A percentile compares a stretch with the other conserved stretches of the same genome.
phyloP scores from a whole-genome alignment of 2,329 filamentous ascomycete species.

The Epichloe scottii region DNA sequence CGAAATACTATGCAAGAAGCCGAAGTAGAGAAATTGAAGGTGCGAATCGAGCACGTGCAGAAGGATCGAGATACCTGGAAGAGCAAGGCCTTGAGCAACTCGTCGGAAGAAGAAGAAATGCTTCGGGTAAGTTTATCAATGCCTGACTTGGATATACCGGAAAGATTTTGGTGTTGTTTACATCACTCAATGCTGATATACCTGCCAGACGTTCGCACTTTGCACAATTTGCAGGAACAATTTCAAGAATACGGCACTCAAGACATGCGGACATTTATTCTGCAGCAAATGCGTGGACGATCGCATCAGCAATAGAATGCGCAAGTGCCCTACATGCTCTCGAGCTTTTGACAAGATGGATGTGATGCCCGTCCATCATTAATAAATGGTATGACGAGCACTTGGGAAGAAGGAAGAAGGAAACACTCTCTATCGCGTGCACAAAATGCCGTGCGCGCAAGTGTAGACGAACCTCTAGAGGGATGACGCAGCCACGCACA shows the following conservation, averaged over 20 bases:
- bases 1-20: constrained; percentile 51
- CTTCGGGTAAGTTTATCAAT: constrained; percentile 55
- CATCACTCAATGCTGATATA: constrained; percentile 12
- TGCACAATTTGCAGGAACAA: constrained; percentile 88
- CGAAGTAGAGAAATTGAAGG: constrained; percentile 69
- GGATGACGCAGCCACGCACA: neutral
- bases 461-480: neutral
- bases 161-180: neutral
- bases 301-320: constrained; percentile 74
- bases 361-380: constrained; percentile 59
- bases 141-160: too few relatives aligned
- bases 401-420: neutral
- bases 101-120: constrained; percentile 71
- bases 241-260: constrained; percentile 88
- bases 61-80: constrained; percentile 83
- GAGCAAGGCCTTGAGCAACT: constrained; percentile 67
- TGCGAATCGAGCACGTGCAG: constrained; percentile 62
- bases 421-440: neutral
- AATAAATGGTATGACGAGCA: constrained; percentile 3
- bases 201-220: constrained; percentile 33
- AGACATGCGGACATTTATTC: constrained; percentile 90
- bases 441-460: neutral
- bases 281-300: constrained; percentile 86
- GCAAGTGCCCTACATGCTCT: constrained; percentile 92
- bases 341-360: constrained; percentile 86